These are phyloP conservation scores for Emericellopsis cladophorae DNA, from an alignment of 2,329 filamentous ascomycete genomes.

Conservation along the genomic window DNA sequence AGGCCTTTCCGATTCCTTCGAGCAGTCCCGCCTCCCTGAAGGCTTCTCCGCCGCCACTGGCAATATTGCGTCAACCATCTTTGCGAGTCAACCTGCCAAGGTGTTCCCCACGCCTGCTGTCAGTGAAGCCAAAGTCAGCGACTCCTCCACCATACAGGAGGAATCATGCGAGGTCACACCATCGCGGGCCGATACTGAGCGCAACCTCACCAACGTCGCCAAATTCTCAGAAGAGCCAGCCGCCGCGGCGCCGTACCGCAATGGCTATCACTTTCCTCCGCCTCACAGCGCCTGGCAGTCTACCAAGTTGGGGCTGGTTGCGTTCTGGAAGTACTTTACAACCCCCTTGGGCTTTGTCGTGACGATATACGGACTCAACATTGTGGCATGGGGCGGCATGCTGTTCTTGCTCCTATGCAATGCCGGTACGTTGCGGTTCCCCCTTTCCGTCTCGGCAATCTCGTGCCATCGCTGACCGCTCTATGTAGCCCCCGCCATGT, in stretches of 20 bases:
- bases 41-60: conserved; percentile 35
- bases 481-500: conserved; percentile 50
- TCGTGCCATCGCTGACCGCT: background rate
- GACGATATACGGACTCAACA: conserved; percentile 67
- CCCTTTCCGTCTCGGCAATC: background rate
- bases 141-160: background rate
- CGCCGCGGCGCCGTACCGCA: conserved; percentile 34
- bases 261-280: conserved; percentile 54
- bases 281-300: conserved; percentile 47
- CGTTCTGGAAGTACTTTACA: conserved; percentile 60
- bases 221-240: conserved; percentile 10
- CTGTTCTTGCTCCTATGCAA: conserved; percentile 75
- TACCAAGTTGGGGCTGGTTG: conserved; percentile 40
- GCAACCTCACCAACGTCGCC: background rate
- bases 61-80: conserved; percentile 27
- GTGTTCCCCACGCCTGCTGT: too few species aligned
- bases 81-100: conserved; percentile 5
- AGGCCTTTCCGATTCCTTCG: conserved; percentile 23
- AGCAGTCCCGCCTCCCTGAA: conserved; percentile 30
- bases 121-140: background rate
- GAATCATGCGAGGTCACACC: too few species aligned
- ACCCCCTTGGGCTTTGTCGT: conserved; percentile 69
- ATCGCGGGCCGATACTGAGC: background rate
- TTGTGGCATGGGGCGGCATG: conserved; percentile 87
- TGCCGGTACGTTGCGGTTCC: conserved; percentile 22